Evolutionary conservation across 192 early-diverging fungal species (phyloP).

Genomic region (Diversispora epigaea): DNA sequence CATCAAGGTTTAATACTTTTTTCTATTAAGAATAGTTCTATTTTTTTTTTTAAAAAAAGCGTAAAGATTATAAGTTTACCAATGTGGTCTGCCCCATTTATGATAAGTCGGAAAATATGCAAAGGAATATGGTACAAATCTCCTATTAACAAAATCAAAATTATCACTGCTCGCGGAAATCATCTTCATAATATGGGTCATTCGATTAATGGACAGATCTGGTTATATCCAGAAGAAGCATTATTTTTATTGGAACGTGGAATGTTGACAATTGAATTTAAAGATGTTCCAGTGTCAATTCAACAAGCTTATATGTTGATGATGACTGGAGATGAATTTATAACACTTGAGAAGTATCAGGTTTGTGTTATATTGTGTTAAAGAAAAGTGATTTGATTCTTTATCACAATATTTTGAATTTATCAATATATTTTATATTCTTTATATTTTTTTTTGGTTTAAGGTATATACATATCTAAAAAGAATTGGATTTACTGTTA

Average conservation of each 20-base stretch:
- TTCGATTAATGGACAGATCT: slow-evolving; percentile 36
- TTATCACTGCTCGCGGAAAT: neutral
- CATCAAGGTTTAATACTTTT: slow-evolving; percentile 32
- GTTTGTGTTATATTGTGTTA: neutral
- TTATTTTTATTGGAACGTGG: slow-evolving; percentile 49
- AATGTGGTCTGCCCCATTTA: too few species aligned
- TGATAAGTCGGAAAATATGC: slow-evolving; percentile 18
- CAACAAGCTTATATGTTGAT: slow-evolving; percentile 42
- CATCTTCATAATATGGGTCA: slow-evolving; percentile 48
- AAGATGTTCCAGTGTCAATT: slow-evolving; percentile 31
- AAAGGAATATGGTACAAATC: neutral
- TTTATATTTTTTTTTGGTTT: slow-evolving; percentile 28
- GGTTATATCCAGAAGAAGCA: slow-evolving; percentile 51
- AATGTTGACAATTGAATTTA: slow-evolving; percentile 36
- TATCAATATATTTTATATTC: neutral
- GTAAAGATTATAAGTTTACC: neutral
- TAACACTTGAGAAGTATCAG: slow-evolving; percentile 45
- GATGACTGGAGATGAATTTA: slow-evolving; percentile 18
- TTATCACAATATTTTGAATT: neutral
- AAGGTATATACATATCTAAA: slow-evolving; percentile 53
- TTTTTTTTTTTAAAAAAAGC: neutral
- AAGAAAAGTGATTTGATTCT: neutral
- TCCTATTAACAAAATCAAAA: slow-evolving; percentile 6
- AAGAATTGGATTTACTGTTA: slow-evolving; percentile 51
- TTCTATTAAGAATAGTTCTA: neutral